Evolutionary conservation across 129 eudicot genomes (phyloP).

Genomic region (Chrysanthemum lavandulifolium): DNA sequence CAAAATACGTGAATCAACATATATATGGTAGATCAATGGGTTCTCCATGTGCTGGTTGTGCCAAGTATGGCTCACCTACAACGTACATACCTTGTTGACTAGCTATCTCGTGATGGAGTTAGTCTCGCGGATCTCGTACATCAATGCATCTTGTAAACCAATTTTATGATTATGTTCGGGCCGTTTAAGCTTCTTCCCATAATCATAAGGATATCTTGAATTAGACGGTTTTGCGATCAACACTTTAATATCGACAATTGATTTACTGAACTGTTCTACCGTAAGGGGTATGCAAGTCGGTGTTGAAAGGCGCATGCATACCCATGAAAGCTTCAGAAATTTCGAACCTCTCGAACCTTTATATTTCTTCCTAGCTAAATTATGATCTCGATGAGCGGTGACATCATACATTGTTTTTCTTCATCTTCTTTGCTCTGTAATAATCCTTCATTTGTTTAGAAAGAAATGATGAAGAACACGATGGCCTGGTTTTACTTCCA

Average conservation of each 20-base stretch:
- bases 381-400: conserved; percentile 50
- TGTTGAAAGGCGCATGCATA: conserved; percentile 35
- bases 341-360: conserved; percentile 47
- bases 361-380: conserved; percentile 41
- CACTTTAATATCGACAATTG: conserved; percentile 79
- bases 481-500: conserved; percentile 42
- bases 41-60: conserved; percentile 45
- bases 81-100: conserved; percentile 37
- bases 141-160: conserved; percentile 47
- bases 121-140: conserved; percentile 37
- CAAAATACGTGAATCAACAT: conserved; percentile 20
- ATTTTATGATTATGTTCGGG: conserved; percentile 42
- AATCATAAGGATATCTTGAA: conserved; percentile 44
- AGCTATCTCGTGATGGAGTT: conserved; percentile 43
- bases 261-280: conserved; percentile 63
- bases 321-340: conserved; percentile 42
- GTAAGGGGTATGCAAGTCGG: conserved; percentile 37
- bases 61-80: conserved; percentile 49
- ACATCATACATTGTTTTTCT: conserved; percentile 56
- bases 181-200: conserved; percentile 51
- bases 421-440: conserved; percentile 18
- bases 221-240: conserved; percentile 77
- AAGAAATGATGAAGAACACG: conserved; percentile 32
- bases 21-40: conserved; percentile 36
- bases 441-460: conserved; percentile 42